Percentiles rank a stretch among this genome's conserved stretches.
phyloP scores from a whole-genome alignment of 2,329 filamentous ascomycete genomes.

The Epichloe amarillans region DNA sequence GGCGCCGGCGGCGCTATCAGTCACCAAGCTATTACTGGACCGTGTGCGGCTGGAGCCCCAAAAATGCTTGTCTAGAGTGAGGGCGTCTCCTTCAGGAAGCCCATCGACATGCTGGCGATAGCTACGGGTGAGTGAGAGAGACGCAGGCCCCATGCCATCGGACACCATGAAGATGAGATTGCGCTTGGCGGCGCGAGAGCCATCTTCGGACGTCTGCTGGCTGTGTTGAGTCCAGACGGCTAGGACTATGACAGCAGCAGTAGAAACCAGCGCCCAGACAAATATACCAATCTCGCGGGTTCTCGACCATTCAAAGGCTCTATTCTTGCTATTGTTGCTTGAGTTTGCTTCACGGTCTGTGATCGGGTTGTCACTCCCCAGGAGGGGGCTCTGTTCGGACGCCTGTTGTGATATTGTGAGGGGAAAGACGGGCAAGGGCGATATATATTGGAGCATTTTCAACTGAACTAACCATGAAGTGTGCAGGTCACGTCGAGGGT shows the following conservation, averaged over 20 bases:
- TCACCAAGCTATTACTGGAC: constrained; percentile 73
- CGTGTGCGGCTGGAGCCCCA: constrained; percentile 83
- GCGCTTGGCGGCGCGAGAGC: constrained; percentile 50
- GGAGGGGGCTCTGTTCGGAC: constrained; percentile 4
- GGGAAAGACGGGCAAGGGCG: neutral
- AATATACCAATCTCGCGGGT: constrained; percentile 4
- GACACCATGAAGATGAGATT: constrained; percentile 99
- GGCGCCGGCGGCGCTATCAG: constrained; percentile 91
- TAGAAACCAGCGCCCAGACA: constrained; percentile 4
- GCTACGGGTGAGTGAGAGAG: constrained; percentile 71
- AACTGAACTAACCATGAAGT: neutral
- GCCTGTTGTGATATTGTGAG: neutral
- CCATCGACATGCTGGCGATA: constrained; percentile 68
- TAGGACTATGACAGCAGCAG: constrained; percentile 3
- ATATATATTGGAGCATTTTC: neutral
- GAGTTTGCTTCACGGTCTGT: constrained; percentile 52
- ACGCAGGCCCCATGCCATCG: constrained; percentile 94
- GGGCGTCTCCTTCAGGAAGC: constrained; percentile 59
- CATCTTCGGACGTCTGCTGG: constrained; percentile 29
- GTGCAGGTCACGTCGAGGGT: neutral
- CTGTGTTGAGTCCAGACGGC: constrained; percentile 60
- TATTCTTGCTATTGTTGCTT: constrained; percentile 71
- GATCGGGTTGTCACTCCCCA: neutral
- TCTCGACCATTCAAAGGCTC: constrained; percentile 47
- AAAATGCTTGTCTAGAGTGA: constrained; percentile 75